Evolutionary conservation across 23 red algal species (phyloP), one percentile per base, ranked within the genome.

Genomic region (Cyanidioschyzon merolae): DNA sequence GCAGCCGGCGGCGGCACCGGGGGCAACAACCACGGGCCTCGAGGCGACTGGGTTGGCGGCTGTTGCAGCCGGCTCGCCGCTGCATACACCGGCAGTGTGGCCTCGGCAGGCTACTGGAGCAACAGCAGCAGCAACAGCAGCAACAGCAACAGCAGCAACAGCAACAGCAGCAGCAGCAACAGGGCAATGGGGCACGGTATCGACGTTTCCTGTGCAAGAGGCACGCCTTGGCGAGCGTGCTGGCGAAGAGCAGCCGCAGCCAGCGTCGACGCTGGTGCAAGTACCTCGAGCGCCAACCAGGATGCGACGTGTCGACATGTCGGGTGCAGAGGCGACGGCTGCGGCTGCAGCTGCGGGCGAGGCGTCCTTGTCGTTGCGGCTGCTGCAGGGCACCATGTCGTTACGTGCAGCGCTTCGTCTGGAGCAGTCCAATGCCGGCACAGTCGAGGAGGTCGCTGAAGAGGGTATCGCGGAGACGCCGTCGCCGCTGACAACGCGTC

Each of bases 371-470:
- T 71, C 63, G 63, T 71, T 71, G 63, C 63, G 63, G 2, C 63
- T 71, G 29, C 63, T 71, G 16, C 63, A 71, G 7, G 63, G 63
- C 16, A 71, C 63, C 63, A 71, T 71, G 63, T 71, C 63, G 63
- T 71, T 71, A 35, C 63, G 63, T 3, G 63, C 63, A 25, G 63
- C 63, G 63, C 63, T 71, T 3, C 63, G 63, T 35, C 63, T 71
- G 16, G 63, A 71, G 63, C 63, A 71, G 29, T 27, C 7, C 12
- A 35, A 35, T 71, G 21, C 21, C 29, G 63, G 63, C 7, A 71
- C 63, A 25, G 30, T 32, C n/a, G 45, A 21, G 45, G 45, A 7
- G 45, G 29, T 35, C 7, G 63, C 12, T 7, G 63, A 71, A 35
- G 50, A 57, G 63, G 63, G 63, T 27, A 35, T 71, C 7, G 63